A percentile compares a stretch with the other conserved stretches of the same genome.
These are phyloP conservation scores for Neurospora sp. DNA, from an alignment of 495 filamentous ascomycete species.

Conservation along the genomic window DNA sequence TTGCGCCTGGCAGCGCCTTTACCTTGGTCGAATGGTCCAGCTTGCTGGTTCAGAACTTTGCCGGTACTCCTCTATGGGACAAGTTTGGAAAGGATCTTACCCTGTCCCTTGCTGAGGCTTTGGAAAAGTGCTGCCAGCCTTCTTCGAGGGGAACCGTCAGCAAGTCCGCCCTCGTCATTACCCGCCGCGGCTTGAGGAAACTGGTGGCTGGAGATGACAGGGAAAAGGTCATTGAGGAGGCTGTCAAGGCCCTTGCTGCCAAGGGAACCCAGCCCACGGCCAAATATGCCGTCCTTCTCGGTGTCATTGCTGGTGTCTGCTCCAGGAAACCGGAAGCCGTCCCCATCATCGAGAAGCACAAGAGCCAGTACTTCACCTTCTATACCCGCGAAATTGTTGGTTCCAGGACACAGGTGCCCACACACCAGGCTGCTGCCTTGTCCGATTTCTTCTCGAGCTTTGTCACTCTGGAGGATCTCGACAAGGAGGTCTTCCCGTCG, in stretches of 20 bases:
- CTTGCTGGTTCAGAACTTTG: constrained; percentile 54
- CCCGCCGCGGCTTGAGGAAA: constrained; percentile 61
- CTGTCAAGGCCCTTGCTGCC: constrained; percentile 53
- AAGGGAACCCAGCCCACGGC: constrained; percentile 51
- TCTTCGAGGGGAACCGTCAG: constrained; percentile 47
- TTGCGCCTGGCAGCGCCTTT: constrained; percentile 72
- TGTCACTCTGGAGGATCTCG: constrained; percentile 62
- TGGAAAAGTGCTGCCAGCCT: constrained; percentile 68
- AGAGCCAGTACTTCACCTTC: constrained; percentile 64
- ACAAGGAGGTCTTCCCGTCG: constrained; percentile 63
- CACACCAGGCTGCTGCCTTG: constrained; percentile 61
- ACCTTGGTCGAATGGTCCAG: constrained; percentile 88
- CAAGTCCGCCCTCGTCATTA: constrained; percentile 58
- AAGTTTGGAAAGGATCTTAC: constrained; percentile 54
- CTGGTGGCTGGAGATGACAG: constrained; percentile 52
- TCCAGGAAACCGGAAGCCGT: constrained; percentile 52
- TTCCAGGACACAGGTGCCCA: constrained; percentile 59
- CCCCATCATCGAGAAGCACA: constrained; percentile 48
- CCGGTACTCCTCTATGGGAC: constrained; percentile 48
- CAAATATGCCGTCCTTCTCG: constrained; percentile 67
- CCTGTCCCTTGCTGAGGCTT: constrained; percentile 48
- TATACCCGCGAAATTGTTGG: constrained; percentile 78
- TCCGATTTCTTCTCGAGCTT: constrained; percentile 77
- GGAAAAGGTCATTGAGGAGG: constrained; percentile 49
- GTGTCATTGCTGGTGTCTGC: constrained; percentile 77